phyloP scores from a whole-genome alignment of 768 basidiomycete genomes.

The Phylloporus sp. region DNA sequence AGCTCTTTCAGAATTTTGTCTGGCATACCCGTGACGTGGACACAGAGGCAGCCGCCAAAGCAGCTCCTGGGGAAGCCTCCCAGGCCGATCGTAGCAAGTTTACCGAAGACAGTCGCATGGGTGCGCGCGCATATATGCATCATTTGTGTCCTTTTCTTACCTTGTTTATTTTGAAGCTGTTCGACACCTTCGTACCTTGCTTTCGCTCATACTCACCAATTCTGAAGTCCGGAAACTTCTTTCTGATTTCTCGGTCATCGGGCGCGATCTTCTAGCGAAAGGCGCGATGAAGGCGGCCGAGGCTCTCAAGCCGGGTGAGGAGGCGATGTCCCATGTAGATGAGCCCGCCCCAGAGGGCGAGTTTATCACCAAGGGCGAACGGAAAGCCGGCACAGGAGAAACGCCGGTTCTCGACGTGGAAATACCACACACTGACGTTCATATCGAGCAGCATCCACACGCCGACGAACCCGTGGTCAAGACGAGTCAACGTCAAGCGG shows the following conservation, averaged over 20 bases:
- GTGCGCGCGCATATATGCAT: constrained; percentile 33
- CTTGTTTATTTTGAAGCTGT: constrained; percentile 49
- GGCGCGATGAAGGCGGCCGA: constrained; percentile 68
- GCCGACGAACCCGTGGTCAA: constrained; percentile 38
- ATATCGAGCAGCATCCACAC: constrained; percentile 47
- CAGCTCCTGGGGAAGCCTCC: constrained; percentile 34
- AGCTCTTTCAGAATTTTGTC: constrained; percentile 87
- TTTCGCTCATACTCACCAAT: constrained; percentile 86
- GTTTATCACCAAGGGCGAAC: constrained; percentile 49
- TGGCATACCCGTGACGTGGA: constrained; percentile 65
- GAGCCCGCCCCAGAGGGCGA: constrained; percentile 63
- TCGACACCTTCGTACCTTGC: constrained; percentile 81
- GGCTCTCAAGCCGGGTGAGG: constrained; percentile 58
- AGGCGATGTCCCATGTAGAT: constrained; percentile 60
- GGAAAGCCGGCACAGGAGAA: constrained; percentile 39
- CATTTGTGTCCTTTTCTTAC: constrained; percentile 2
- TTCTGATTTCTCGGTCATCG: constrained; percentile 69
- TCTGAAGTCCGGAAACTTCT: constrained; percentile 88
- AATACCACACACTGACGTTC: constrained; percentile 42
- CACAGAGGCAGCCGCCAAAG: constrained; percentile 35
- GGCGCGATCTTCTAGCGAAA: constrained; percentile 78
- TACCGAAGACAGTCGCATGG: constrained; percentile 57
- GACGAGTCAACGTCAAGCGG: constrained; percentile 32
- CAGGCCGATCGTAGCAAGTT: constrained; percentile 54
- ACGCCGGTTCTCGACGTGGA: constrained; percentile 44